Evolutionary conservation across 306 rosid species (phyloP).

Genomic region (Rosa chinensis): DNA sequence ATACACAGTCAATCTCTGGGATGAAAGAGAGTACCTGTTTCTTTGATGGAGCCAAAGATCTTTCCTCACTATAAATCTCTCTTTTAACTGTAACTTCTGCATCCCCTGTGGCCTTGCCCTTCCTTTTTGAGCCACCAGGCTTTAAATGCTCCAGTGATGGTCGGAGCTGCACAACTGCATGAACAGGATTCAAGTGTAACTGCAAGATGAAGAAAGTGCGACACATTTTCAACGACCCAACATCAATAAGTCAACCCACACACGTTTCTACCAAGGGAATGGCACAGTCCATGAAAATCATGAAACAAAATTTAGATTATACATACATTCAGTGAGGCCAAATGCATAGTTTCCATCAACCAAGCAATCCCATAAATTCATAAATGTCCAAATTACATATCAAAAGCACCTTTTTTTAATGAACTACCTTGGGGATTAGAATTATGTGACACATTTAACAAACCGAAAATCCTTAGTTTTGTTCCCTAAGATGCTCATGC

Average conservation of each 20-base stretch:
- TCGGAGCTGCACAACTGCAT: conserved; percentile 79
- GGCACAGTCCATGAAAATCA: neutral
- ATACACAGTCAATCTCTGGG: neutral
- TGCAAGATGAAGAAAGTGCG: conserved; percentile 47
- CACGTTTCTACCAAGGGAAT: neutral
- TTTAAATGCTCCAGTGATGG: conserved; percentile 65
- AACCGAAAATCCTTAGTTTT: no score
- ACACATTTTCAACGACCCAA: conserved; percentile 9
- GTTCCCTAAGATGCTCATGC: no score
- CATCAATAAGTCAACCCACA: neutral
- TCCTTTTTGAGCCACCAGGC: conserved; percentile 58
- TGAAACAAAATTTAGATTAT: neutral
- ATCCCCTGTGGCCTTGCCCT: conserved; percentile 30
- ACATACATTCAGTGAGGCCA: neutral
- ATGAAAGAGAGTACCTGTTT: conserved; percentile 53
- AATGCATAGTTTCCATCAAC: neutral
- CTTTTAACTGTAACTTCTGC: conserved; percentile 46
- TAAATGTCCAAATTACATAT: neutral
- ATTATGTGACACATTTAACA: no score
- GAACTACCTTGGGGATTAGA: neutral
- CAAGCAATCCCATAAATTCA: neutral
- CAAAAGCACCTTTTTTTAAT: neutral
- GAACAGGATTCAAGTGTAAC: conserved; percentile 86
- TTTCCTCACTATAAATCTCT: conserved; percentile 52
- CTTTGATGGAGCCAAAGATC: conserved; percentile 48